Base-by-base conservation (phyloP, 257 asterid species). In the Capsicum rhomboideum region DNA sequence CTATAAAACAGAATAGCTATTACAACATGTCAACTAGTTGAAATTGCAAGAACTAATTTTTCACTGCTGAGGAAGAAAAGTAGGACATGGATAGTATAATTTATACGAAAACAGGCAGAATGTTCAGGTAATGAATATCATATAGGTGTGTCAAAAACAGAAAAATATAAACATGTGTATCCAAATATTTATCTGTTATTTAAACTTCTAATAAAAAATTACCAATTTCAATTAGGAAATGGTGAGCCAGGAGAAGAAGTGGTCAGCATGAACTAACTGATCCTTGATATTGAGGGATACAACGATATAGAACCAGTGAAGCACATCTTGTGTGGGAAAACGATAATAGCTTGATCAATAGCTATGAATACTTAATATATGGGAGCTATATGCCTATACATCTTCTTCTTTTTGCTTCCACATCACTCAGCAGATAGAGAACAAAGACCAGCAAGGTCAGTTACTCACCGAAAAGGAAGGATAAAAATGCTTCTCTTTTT, bases 1-100 rank as follows among this genome's bases (percentile, higher is more conserved):
- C 99, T 94, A 56, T 84, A 87, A 83, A 86, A 37, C 78, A 79
- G 77, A 86, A 88, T 87, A 88, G 71, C 23, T 74, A 74, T 71
- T 42, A 71, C 18, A 74, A 50, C 59, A 74, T 13, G 80, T 49
- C 80, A 46, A 74, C 37, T 50, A 23, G 42, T 46, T 50, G 42
- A 74, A 46, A 49, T 26, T 74, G 59, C 55, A 74, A 74, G 80
- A 74, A 46, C 80, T 46, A 74, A 74, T 46, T 52, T 21, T 46
- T 74, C 12, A 46, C 58, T 9, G 58, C 49, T 23, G 80, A 46
- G 49, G 80, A 74, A 74, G 80, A 46, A 74, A 72, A 44, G 56
- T 23, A 74, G 80, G 58, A 8, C 42, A 74, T 17, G 80, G 80
- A 74, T 14, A 8, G 80, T 23, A 29, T 68, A 18, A 37, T 26